phyloP scores from a whole-genome alignment of 129 eudicot genomes.

The Escallonia herrerae region DNA sequence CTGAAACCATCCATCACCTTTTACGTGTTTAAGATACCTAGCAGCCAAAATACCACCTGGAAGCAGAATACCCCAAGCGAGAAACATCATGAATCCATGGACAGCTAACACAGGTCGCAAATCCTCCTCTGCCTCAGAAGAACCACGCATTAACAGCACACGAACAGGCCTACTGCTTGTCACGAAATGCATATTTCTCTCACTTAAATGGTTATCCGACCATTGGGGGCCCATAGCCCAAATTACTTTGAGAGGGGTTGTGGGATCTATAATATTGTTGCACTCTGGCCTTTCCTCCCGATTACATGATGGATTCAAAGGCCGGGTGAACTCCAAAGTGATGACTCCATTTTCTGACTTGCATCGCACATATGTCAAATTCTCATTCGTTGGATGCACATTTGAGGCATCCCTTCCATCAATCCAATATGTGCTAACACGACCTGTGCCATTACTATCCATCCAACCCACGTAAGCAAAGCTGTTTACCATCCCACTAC shows the following conservation, averaged over 20 bases:
- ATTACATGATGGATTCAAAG: conserved; percentile 59
- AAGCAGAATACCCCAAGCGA: conserved; percentile 86
- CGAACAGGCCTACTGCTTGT: conserved; percentile 66
- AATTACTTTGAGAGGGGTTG: conserved; percentile 67
- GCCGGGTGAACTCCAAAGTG: conserved; percentile 84
- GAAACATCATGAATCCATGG: conserved; percentile 96
- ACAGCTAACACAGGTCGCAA: conserved; percentile 81
- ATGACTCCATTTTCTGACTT: conserved; percentile 82
- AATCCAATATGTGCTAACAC: conserved; percentile 73
- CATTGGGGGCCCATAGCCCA: conserved; percentile 96
- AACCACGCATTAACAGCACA: conserved; percentile 68
- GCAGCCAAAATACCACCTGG: conserved; percentile 84
- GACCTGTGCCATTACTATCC: conserved; percentile 66
- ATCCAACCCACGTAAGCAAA: conserved; percentile 94
- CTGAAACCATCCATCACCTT: conserved; percentile 77
- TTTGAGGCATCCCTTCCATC: conserved; percentile 56
- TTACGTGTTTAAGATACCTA: conserved; percentile 66
- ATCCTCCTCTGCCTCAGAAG: conserved; percentile 86
- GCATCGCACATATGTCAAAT: conserved; percentile 81
- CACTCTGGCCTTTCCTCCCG: conserved; percentile 54
- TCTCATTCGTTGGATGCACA: conserved; percentile 68
- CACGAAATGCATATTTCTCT: conserved; percentile 73
- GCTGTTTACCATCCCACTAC: conserved; percentile 79
- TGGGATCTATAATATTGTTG: conserved; percentile 72
- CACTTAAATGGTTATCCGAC: conserved; percentile 54